A percentile compares a stretch with the other conserved stretches of the same genome.
Evolutionary conservation across 768 basidiomycete genomes (phyloP).

Genomic region (Lactarius evosmus): DNA sequence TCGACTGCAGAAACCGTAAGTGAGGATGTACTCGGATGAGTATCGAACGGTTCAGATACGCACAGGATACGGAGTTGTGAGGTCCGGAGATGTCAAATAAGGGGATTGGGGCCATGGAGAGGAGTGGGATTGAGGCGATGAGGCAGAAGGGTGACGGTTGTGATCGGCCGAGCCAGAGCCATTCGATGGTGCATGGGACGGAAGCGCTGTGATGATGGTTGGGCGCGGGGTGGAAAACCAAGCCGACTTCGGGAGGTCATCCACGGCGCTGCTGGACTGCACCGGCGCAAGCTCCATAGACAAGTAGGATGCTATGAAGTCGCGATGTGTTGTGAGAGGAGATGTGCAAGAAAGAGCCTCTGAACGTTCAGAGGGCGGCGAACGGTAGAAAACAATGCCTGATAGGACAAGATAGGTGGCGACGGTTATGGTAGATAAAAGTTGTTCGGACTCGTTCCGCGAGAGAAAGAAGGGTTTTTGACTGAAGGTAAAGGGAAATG

Average conservation of each 20-base stretch:
- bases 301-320: not conserved
- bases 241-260: conserved; percentile 18
- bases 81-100: conserved; percentile 30
- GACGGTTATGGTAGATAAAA: not conserved
- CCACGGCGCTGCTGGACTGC: conserved; percentile 9
- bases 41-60: conserved; percentile 4
- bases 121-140: conserved; percentile 29
- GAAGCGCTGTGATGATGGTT: conserved; percentile 23
- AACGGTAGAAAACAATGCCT: not conserved
- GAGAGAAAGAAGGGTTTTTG: not conserved
- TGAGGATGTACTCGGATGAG: conserved; percentile 7
- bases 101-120: conserved; percentile 37
- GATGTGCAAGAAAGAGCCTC: not conserved
- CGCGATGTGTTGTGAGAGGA: not conserved
- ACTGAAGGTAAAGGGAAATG: not conserved
- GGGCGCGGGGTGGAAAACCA: conserved; percentile 38
- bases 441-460: not conserved
- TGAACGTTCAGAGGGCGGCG: not conserved
- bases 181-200: conserved; percentile 10
- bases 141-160: conserved; percentile 16
- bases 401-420: conserved; percentile 5
- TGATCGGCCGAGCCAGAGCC: conserved; percentile 16
- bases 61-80: conserved; percentile 23
- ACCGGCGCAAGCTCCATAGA: conserved; percentile 26
- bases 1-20: conserved; percentile 30